A percentile compares a stretch with the other conserved stretches of the same genome.
Conservation (phyloP, 2,329 filamentous ascomycete genomes). For the Penicillium rolfsii region DNA sequence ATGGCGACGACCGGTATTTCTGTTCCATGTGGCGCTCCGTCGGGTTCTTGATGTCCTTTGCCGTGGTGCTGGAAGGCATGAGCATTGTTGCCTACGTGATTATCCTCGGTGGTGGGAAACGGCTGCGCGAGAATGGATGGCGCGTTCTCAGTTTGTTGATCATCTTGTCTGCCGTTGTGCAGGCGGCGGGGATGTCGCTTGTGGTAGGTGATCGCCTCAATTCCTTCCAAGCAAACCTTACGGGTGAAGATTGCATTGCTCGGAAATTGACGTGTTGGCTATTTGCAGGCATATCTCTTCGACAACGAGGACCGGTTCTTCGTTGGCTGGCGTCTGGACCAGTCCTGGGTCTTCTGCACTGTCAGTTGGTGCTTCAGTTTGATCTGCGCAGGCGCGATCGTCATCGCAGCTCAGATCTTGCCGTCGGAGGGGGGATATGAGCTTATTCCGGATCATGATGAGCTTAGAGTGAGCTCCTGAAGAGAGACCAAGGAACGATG, state of each 20-base stretch:
- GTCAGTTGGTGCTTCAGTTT: slow-evolving; percentile 61
- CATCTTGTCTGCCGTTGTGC: slow-evolving; percentile 65
- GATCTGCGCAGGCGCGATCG: slow-evolving; percentile 61
- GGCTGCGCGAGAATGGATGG: slow-evolving; percentile 81
- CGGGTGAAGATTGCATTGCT: neutral
- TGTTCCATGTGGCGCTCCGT: slow-evolving; percentile 90
- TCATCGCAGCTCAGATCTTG: slow-evolving; percentile 68
- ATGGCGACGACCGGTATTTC: slow-evolving; percentile 70
- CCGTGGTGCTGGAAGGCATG: slow-evolving; percentile 78
- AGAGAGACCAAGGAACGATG: neutral
- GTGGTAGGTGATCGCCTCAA: slow-evolving; percentile 64
- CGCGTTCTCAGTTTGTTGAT: slow-evolving; percentile 71
- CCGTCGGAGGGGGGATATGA: slow-evolving; percentile 87
- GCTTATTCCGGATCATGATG: slow-evolving; percentile 59
- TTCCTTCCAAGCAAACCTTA: neutral
- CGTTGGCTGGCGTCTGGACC: slow-evolving; percentile 78
- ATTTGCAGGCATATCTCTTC: slow-evolving; percentile 73
- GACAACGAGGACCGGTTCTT: slow-evolving; percentile 83
- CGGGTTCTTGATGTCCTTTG: slow-evolving; percentile 84
- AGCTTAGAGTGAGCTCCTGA: slow-evolving; percentile 15
- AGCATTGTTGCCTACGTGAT: slow-evolving; percentile 78
- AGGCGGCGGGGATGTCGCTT: slow-evolving; percentile 77
- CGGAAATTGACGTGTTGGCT: slow-evolving; percentile 3
- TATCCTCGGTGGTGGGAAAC: slow-evolving; percentile 76
- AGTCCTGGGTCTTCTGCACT: slow-evolving; percentile 74